A percentile compares a stretch with the other conserved stretches of the same genome.
phyloP scores from a whole-genome alignment of 495 filamentous ascomycete genomes.

The Penicillium arizonense region DNA sequence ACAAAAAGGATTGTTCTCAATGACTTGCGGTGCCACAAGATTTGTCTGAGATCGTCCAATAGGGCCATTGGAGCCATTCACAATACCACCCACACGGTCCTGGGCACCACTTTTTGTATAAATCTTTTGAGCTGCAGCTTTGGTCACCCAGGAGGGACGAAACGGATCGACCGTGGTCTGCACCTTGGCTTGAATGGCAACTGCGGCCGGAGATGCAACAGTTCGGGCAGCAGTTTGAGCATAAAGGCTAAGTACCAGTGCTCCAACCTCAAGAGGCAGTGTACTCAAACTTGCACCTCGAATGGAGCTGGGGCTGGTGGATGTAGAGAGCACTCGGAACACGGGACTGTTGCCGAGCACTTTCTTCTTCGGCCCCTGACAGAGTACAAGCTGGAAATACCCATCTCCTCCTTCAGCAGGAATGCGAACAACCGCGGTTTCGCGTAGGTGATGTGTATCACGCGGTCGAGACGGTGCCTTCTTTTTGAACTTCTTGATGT shows the following conservation, averaged over 20 bases:
- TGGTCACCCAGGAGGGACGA: conserved; percentile 39
- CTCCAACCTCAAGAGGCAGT: conserved; percentile 61
- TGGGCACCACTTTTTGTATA: conserved; percentile 38
- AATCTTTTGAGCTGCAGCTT: conserved; percentile 40
- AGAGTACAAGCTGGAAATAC: conserved; percentile 65
- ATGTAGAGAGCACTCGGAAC: conserved; percentile 63
- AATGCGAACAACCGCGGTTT: conserved; percentile 62
- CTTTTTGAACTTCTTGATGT: conserved; percentile 58
- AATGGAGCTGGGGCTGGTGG: conserved; percentile 54
- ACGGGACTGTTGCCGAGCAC: conserved; percentile 61
- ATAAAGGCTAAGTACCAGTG: conserved; percentile 54
- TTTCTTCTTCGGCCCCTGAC: conserved; percentile 49
- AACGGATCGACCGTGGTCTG: conserved; percentile 32
- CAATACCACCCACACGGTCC: conserved; percentile 27
- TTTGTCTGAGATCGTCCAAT: conserved; percentile 14
- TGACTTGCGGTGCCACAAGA: conserved; percentile 12
- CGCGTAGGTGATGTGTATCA: conserved; percentile 50
- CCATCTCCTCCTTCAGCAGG: conserved; percentile 62
- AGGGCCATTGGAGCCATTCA: conserved; percentile 17
- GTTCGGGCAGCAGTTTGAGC: conserved; percentile 47
- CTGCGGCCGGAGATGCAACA: conserved; percentile 46
- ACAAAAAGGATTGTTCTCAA: conserved; percentile 10
- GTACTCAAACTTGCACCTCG: conserved; percentile 63
- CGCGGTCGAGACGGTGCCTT: conserved; percentile 40
- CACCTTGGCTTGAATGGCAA: conserved; percentile 38